Evolutionary conservation across 2,329 filamentous ascomycete species (phyloP).

Genomic region (Aspergillus brasiliensis): DNA sequence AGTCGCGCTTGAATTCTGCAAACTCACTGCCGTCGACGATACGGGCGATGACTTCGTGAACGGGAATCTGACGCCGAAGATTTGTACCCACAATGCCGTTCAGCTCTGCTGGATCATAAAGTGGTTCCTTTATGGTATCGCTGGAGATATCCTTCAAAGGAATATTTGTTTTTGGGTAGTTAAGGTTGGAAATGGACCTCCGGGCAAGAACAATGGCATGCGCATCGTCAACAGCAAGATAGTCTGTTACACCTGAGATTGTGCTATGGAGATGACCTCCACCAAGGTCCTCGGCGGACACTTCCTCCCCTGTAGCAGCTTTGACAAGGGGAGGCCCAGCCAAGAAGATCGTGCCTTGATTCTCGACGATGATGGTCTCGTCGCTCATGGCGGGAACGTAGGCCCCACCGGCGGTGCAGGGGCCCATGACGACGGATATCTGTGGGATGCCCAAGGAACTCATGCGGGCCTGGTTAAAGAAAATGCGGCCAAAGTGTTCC

Average conservation of each 20-base stretch:
- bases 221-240: slow-evolving; percentile 89
- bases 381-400: slow-evolving; percentile 98
- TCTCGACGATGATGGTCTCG: slow-evolving; percentile 93
- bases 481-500: slow-evolving; percentile 95
- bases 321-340: slow-evolving; percentile 93
- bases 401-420: slow-evolving; percentile 91
- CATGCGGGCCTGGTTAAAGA: slow-evolving; percentile 97
- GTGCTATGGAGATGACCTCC: slow-evolving; percentile 88
- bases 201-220: slow-evolving; percentile 86
- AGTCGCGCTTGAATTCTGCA: slow-evolving; percentile 90
- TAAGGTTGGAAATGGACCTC: slow-evolving; percentile 82
- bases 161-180: slow-evolving; percentile 67
- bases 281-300: slow-evolving; percentile 86
- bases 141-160: slow-evolving; percentile 29
- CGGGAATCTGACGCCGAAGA: slow-evolving; percentile 79
- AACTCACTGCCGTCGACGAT: slow-evolving; percentile 91
- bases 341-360: slow-evolving; percentile 96
- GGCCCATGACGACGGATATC: slow-evolving; percentile 93
- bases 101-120: slow-evolving; percentile 78
- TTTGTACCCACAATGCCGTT: slow-evolving; percentile 89
- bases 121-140: slow-evolving; percentile 66
- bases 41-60: slow-evolving; percentile 87
- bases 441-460: slow-evolving; percentile 86
- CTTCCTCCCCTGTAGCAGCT: slow-evolving; percentile 90
- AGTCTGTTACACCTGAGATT: slow-evolving; percentile 91